A percentile compares a stretch with the other conserved stretches of the same genome.
Evolutionary conservation across 148 eudicot genomes (phyloP).

Genomic region (Rhododendron vialii): DNA sequence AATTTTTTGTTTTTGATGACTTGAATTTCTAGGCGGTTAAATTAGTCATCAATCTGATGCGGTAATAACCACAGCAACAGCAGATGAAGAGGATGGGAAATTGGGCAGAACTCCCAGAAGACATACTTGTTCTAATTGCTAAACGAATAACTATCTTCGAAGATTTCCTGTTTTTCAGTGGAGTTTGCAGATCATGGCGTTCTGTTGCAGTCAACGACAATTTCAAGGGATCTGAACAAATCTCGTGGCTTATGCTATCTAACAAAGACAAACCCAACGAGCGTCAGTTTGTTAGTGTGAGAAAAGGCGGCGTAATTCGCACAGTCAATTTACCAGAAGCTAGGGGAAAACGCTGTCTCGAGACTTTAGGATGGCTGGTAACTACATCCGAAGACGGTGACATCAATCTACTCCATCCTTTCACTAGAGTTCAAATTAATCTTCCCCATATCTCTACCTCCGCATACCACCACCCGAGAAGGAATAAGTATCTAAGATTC

Average conservation of each 20-base stretch:
- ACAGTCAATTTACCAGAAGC: background rate
- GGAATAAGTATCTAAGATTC: too few species aligned
- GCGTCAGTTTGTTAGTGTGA: background rate
- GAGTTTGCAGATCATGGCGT: background rate
- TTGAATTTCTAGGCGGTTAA: background rate
- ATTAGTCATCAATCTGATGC: background rate
- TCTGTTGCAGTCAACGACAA: background rate
- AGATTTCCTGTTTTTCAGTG: background rate
- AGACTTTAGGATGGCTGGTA: background rate
- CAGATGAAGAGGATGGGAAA: too few species aligned
- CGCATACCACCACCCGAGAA: too few species aligned
- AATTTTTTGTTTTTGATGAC: background rate
- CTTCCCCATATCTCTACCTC: too few species aligned
- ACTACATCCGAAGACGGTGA: background rate
- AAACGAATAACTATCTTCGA: background rate
- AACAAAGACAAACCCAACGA: too few species aligned
- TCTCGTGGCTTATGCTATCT: too few species aligned
- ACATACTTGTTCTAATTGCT: background rate
- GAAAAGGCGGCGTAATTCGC: background rate
- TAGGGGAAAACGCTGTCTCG: background rate
- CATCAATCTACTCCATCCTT: too few species aligned
- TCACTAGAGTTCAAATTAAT: too few species aligned
- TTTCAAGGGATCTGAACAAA: background rate
- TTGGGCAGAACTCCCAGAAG: background rate
- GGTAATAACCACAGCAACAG: background rate